Base-by-base conservation (phyloP, 2,329 filamentous ascomycete species). In the Diaporthe sp. region DNA sequence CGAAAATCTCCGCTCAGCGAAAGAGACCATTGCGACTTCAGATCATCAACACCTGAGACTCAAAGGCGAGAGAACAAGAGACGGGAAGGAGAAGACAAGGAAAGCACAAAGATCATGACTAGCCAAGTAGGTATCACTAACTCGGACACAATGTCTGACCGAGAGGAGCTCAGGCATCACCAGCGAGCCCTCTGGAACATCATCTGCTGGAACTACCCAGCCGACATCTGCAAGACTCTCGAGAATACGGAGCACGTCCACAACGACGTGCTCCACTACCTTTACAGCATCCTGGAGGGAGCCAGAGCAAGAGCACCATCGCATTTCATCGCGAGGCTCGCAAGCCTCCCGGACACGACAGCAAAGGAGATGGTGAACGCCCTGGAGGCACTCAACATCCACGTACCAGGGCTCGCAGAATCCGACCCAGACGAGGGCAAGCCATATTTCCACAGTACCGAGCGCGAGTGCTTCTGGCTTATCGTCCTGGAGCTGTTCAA, bases 151-250 rank as follows among this genome's bases (percentile, higher is more conserved):
- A 71, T 71, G 44, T 22, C 70, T 42, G 32, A 44, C 17, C 56
- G 42, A n/a, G 42, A 35, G 32, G 56, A 71, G n/a, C 55, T 71
- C 7, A n/a, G 17, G 13, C 44, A 25, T 22, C 39, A 59, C n/a
- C 73, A 75, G 63, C 71, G 73, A 13, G 12, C 17, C 2, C 70
- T 75, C 30, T 75, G 73, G 73, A 30, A 59, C 10, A 15, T 75
- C 2, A 42, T 75, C 39, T 56, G 47, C 32, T 65, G 71, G 56
- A 63, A 75, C 42, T 75, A 51, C 51, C 65, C 73, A 32, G 70
- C 55, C 50, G 51, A 68, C 25, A 70, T 73, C 63, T 59, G 58
- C 73, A 73, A 65, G 42, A 58, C 37, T 13, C 70, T 75, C 2
- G 42, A 51, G 55, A 27, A 25, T 1, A 66, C 65, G 15, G 27